Percentiles rank a stretch among this genome's conserved stretches.
Evolutionary conservation across 1,284 basidiomycete genomes (phyloP).

Genomic region (Erythrobasidium hasegawianum): DNA sequence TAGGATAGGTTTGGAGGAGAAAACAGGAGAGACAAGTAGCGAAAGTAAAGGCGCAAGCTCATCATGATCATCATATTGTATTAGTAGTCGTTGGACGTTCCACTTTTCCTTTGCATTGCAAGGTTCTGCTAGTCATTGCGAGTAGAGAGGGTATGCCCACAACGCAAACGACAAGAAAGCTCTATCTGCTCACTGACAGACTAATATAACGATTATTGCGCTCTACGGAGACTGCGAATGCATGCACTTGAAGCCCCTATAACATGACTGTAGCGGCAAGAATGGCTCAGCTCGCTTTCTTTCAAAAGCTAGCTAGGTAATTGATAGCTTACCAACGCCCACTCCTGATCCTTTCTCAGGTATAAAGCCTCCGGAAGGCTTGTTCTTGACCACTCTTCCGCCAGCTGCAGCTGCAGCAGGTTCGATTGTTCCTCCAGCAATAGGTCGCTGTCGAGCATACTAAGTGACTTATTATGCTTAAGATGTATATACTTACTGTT

Average conservation of each 20-base stretch:
- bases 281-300: not conserved
- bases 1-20: conserved; percentile 38
- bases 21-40: conserved; percentile 19
- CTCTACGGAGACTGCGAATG: no score
- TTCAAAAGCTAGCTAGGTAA: no score
- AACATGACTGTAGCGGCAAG: not conserved
- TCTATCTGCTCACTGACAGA: no score
- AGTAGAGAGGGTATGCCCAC: no score
- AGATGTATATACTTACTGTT: not conserved
- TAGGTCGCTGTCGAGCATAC: conserved; percentile 3
- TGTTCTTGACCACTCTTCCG: not conserved
- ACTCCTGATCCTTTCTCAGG: conserved; percentile 31
- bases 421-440: conserved; percentile 26
- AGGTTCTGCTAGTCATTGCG: no score
- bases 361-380: conserved; percentile 11
- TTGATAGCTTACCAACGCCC: conserved; percentile 20
- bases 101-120: no score
- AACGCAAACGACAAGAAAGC: no score
- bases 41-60: not conserved
- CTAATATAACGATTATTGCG: no score
- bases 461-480: no score
- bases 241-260: not conserved
- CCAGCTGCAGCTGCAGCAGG: conserved; percentile 19
- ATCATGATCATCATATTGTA: not conserved
- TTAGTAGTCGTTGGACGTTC: not conserved